A percentile compares a stretch with the other conserved stretches of the same genome.
Evolutionary conservation across 140 eudicot genomes (phyloP).

Genomic region (Bidens hawaiensis): DNA sequence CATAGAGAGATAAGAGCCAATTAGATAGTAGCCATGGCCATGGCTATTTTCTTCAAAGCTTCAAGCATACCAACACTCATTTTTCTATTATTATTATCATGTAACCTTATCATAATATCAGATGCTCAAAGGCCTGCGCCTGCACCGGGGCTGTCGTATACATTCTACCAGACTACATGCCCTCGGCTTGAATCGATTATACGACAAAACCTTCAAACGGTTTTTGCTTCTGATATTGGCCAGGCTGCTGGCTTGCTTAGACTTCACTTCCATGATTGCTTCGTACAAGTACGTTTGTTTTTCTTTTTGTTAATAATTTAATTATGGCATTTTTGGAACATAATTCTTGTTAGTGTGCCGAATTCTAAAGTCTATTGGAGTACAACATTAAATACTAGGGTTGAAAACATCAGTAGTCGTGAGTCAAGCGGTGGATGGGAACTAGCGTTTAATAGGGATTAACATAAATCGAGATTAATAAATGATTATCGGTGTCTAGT

Average conservation of each 20-base stretch:
- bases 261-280: constrained; percentile 64
- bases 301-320: not conserved
- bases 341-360: too few species aligned
- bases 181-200: constrained; percentile 38
- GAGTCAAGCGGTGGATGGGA: too few species aligned
- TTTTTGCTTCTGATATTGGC: constrained; percentile 30
- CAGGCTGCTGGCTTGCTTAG: constrained; percentile 61
- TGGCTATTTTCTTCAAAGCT: constrained; percentile 15
- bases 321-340: too few species aligned
- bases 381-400: too few species aligned
- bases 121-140: constrained; percentile 27
- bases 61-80: constrained; percentile 16
- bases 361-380: too few species aligned
- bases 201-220: constrained; percentile 26
- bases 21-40: constrained; percentile 12
- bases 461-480: too few species aligned
- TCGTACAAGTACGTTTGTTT: constrained; percentile 41
- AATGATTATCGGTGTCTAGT: too few species aligned
- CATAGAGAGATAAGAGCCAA: not conserved
- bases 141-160: constrained; percentile 26
- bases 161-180: constrained; percentile 33
- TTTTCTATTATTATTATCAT: constrained; percentile 9
- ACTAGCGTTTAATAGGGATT: too few species aligned
- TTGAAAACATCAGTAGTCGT: too few species aligned
- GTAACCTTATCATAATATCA: constrained; percentile 1